Conservation (phyloP, 2,329 filamentous ascomycete genomes). For the Phialophora chinensis region DNA sequence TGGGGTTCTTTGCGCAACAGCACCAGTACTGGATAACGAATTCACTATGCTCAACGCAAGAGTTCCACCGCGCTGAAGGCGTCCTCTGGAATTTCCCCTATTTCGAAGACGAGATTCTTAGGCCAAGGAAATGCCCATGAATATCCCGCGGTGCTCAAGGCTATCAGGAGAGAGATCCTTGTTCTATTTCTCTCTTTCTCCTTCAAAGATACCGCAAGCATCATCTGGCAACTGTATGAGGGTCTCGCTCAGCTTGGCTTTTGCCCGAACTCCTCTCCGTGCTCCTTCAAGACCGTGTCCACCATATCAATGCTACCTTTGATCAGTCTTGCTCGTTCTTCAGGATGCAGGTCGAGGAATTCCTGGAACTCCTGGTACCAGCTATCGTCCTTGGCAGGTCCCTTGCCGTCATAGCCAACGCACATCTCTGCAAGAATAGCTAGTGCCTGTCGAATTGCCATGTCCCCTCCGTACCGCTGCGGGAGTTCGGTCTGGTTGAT, state of each 20-base stretch:
- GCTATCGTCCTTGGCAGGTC: conserved; percentile 35
- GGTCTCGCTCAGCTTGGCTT: not conserved
- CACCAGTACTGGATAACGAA: not conserved
- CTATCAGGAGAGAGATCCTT: not conserved
- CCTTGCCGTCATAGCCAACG: conserved; percentile 40
- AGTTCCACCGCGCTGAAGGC: not conserved
- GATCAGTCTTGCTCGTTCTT: conserved; percentile 41
- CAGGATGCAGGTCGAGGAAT: conserved; percentile 42
- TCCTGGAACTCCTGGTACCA: conserved; percentile 50
- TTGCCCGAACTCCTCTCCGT: conserved; percentile 26
- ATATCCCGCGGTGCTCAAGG: not conserved
- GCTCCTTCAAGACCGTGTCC: conserved; percentile 29
- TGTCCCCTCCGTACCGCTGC: conserved; percentile 37
- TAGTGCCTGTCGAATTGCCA: conserved; percentile 35
- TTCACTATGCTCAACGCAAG: not conserved
- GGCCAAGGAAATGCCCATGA: not conserved
- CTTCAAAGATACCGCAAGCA: not conserved
- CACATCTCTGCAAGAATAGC: conserved; percentile 38
- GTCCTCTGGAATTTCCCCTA: not conserved
- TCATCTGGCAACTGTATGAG: not conserved
- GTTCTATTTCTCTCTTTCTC: not conserved
- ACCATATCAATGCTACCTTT: conserved; percentile 38
- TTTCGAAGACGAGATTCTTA: not conserved
- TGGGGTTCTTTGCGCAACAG: not conserved
- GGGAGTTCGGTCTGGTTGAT: conserved; percentile 38